A percentile compares a stretch with the other conserved stretches of the same genome.
Conservation (phyloP, 1,284 basidiomycete genomes). For the Sanghuangporus sanghuang region DNA sequence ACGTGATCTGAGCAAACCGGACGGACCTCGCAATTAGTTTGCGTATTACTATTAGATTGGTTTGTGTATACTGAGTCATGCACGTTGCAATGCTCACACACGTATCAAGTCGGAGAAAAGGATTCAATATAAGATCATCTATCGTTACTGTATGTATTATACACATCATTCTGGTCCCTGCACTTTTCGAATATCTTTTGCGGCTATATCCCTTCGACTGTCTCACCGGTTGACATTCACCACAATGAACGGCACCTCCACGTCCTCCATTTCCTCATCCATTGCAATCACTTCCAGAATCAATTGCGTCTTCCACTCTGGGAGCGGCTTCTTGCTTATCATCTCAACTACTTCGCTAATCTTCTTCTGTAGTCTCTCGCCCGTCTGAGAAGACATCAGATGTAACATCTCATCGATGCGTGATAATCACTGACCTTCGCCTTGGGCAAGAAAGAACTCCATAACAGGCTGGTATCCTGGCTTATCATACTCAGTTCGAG, state of each 20-base stretch:
- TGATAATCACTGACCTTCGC: slow-evolving; percentile 64
- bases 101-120: not conserved
- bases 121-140: not conserved
- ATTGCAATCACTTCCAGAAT: slow-evolving; percentile 93
- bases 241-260: slow-evolving; percentile 78
- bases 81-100: not conserved
- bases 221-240: slow-evolving; percentile 23
- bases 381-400: slow-evolving; percentile 46
- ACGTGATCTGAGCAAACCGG: not conserved
- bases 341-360: slow-evolving; percentile 90
- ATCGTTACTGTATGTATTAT: not conserved
- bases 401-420: not conserved
- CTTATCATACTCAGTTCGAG: slow-evolving; percentile 95
- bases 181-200: not conserved
- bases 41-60: too few relatives aligned
- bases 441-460: slow-evolving; percentile 88
- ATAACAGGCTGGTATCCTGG: slow-evolving; percentile 96
- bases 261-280: slow-evolving; percentile 87
- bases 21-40: not conserved
- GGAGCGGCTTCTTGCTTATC: slow-evolving; percentile 91
- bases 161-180: not conserved
- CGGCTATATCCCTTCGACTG: not conserved
- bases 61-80: not conserved
- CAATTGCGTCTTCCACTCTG: slow-evolving; percentile 74
- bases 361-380: slow-evolving; percentile 84